A percentile compares a stretch with the other conserved stretches of the same genome.
Conservation (phyloP, 441 rosid genomes). For the Erysimum cheiri region DNA sequence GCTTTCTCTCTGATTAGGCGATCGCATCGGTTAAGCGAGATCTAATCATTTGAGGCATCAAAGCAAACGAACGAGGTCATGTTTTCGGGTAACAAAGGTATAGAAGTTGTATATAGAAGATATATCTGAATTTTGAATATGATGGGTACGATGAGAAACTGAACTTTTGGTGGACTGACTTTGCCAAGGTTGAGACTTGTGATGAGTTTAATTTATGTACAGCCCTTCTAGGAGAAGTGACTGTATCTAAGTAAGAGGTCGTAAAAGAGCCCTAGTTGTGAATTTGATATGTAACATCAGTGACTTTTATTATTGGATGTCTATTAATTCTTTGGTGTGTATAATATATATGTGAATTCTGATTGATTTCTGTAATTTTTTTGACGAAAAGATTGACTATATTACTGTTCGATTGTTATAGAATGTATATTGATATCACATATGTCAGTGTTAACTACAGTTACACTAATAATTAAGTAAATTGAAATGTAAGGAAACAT, state of each 20-base stretch:
- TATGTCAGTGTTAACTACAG: not conserved
- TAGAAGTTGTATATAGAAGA: conserved; percentile 18
- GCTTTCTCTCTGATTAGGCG: conserved; percentile 7
- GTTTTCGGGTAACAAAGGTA: conserved; percentile 14
- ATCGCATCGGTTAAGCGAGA: conserved; percentile 26
- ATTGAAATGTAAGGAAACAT: not conserved
- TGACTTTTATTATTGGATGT: conserved; percentile 27
- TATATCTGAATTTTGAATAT: not conserved
- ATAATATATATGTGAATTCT: not conserved
- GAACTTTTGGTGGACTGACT: conserved; percentile 21
- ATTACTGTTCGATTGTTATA: not conserved
- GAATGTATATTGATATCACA: not conserved
- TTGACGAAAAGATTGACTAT: conserved; percentile 8
- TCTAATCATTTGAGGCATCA: conserved; percentile 24
- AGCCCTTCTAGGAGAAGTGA: conserved; percentile 38
- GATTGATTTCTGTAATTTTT: conserved; percentile 24
- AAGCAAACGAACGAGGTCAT: conserved; percentile 26
- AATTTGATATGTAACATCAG: conserved; percentile 34
- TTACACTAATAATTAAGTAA: not conserved
- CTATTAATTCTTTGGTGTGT: conserved; percentile 33
- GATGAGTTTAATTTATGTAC: conserved; percentile 37
- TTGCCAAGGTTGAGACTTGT: conserved; percentile 26
- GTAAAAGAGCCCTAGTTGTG: conserved; percentile 8
- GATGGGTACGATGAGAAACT: conserved; percentile 30
- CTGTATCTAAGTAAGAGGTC: conserved; percentile 32